A percentile compares a stretch with the other conserved stretches of the same genome.
These are phyloP conservation scores for Lachancea sp. DNA, from an alignment of 805 yeast species.

Conservation along the genomic window DNA sequence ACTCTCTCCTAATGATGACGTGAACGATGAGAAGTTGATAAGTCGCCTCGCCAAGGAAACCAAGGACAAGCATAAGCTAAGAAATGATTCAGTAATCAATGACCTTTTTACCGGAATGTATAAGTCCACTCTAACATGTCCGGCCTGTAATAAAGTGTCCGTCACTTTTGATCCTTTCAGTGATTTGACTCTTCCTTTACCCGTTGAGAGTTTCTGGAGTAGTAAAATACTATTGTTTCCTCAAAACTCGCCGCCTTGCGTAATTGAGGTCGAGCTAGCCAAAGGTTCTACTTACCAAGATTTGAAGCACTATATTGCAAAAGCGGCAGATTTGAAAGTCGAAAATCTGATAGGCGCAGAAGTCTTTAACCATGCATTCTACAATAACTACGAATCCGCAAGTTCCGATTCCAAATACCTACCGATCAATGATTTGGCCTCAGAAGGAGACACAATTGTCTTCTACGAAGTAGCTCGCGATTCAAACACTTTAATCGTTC, in stretches of 20 bases:
- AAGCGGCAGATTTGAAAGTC: conserved; percentile 34
- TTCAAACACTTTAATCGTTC: conserved; percentile 49
- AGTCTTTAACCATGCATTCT: conserved; percentile 61
- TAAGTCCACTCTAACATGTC: conserved; percentile 85
- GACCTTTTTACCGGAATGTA: conserved; percentile 89
- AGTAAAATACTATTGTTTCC: conserved; percentile 59
- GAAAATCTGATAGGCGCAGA: conserved; percentile 47
- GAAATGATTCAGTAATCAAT: conserved; percentile 79
- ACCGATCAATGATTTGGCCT: conserved; percentile 63
- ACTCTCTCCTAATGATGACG: conserved; percentile 50
- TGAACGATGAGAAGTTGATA: conserved; percentile 47
- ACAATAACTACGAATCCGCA: conserved; percentile 60
- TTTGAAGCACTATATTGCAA: conserved; percentile 54
- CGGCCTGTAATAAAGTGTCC: conserved; percentile 70
- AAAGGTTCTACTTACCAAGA: conserved; percentile 60
- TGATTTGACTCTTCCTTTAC: conserved; percentile 85
- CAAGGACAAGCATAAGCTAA: conserved; percentile 70
- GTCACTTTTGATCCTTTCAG: conserved; percentile 92
- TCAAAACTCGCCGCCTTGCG: conserved; percentile 42
- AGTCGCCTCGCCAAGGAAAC: conserved; percentile 61
- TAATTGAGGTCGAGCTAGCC: conserved; percentile 65
- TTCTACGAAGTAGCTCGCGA: conserved; percentile 49
- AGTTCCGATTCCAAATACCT: conserved; percentile 46
- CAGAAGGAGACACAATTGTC: conserved; percentile 54
- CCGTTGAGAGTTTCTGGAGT: conserved; percentile 67